Base-by-base conservation (phyloP, 1,284 basidiomycete genomes). In the Moniliella sp. region DNA sequence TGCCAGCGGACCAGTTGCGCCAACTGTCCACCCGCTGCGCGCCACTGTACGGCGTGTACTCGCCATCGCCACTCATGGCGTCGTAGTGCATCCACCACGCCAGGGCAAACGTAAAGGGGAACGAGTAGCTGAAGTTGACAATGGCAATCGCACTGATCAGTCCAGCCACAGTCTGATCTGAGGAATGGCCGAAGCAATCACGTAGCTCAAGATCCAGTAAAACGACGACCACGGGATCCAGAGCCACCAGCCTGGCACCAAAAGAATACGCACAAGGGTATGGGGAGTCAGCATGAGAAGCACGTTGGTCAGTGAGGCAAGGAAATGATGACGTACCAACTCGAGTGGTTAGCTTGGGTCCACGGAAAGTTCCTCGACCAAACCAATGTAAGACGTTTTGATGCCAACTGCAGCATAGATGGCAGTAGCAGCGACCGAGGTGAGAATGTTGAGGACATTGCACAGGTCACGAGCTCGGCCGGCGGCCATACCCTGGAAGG, bases 41-140 rank as follows among this genome's bases (percentile, higher is more conserved):
- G 3, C 25, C 8, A 3, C 18, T n/a, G 2, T 36, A 40, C 11
- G 42, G 42, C 1, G 40, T 15, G 30, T 35, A 45, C 0, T 38
- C 13, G 0, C 13, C n/a, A 21, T 48, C 45, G 17, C 39, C 45
- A 8, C 21, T 34, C 40, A 48, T 46, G 10, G 46, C 43, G 16
- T 43, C 41, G 18, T 27, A 16, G 35, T 46, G 46, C 32, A 48
- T 46, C 30, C 43, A 39, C 12, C 43, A 43, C 26, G 42, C 40
- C 2, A 43, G 32, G 9, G 40, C 42, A 5, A 46, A 39, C 36
- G 46, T 43, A 50, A 94, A 67, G 16, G 82, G 73, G 62, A 93
- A 93, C 31, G 74, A 76, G 66, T 94, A 91, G 45, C 80, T 80
- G 29, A 94, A 72, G 65, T 91, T 82, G 42, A 94, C 70, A 26